A percentile compares a stretch with the other conserved stretches of the same genome.
Evolutionary conservation across 306 rosid species (phyloP).

Genomic region (Ammopiptanthus mongolicus): DNA sequence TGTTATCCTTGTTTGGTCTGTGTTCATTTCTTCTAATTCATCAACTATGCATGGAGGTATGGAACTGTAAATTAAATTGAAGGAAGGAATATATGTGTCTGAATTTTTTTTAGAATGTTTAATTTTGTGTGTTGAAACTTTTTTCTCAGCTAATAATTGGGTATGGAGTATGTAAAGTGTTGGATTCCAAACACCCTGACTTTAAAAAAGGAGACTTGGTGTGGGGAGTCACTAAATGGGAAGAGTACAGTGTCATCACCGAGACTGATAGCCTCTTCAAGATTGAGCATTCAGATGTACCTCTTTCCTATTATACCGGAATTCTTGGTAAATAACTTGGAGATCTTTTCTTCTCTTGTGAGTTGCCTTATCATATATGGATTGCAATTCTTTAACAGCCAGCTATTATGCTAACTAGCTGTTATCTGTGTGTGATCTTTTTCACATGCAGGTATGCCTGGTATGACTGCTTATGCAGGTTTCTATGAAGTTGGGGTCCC

Average conservation of each 20-base stretch:
- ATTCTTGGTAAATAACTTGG: slow-evolving; percentile 19
- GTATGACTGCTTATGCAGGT: slow-evolving; percentile 49
- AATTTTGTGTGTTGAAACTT: neutral
- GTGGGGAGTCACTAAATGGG: slow-evolving; percentile 49
- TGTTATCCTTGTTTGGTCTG: neutral
- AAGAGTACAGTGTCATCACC: slow-evolving; percentile 37
- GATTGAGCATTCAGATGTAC: slow-evolving; percentile 39
- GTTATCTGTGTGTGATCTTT: neutral
- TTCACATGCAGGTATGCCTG: slow-evolving; percentile 42
- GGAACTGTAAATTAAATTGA: neutral
- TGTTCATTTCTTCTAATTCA: neutral
- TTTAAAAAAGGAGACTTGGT: slow-evolving; percentile 31
- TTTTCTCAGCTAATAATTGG: slow-evolving; percentile 30
- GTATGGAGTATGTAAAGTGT: slow-evolving; percentile 38
- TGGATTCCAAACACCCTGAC: slow-evolving; percentile 39
- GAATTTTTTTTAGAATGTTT: neutral
- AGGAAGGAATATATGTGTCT: neutral
- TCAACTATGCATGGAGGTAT: neutral
- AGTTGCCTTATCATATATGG: neutral
- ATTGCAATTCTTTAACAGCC: neutral
- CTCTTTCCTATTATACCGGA: slow-evolving; percentile 41
- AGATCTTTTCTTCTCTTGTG: neutral
- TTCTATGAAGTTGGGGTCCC: slow-evolving; percentile 45
- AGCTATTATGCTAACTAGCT: neutral
- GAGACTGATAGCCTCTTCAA: slow-evolving; percentile 28